Evolutionary conservation across 495 filamentous ascomycete species (phyloP), one percentile per base, ranked within the genome.

Genomic region (Aspergillus indologenus): DNA sequence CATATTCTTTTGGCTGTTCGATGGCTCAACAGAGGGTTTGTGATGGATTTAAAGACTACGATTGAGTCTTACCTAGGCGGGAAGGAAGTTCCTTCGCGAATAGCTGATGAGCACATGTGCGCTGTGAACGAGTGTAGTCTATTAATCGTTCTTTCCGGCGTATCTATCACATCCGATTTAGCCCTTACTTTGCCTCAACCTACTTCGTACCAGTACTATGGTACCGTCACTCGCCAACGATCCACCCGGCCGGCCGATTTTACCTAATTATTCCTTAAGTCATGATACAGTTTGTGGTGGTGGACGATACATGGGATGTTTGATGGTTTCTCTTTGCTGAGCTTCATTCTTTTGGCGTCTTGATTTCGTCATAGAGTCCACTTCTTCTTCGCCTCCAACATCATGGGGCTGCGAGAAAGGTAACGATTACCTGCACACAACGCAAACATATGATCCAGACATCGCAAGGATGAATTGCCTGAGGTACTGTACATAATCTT

Each of bases 251-350:
- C 23, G 34, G 34, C 5, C 22, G 9, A 34, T n/a, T 51, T 51
- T 51, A 51, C 48, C 48, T 51, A 19, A 56, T 29, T 22, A 29
- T 47, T 56, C 53, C 14, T 56, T 31, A 56, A 56, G 53, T 18
- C 53, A 47, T n/a, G 29, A 18, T 40, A 53, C 19, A 20, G 53
- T 57, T 57, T 23, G 45, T 46, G 58, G 58, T 60, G 45, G 58
- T 60, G 52, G 53, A 60, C 58, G 58, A 60, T 24, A 45, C 43
- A 56, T 56, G 43, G 18, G 47, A 50, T 50, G 47, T 24, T 15
- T 18, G 48, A 51, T 51, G 23, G 31, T 31, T 29, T 29, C 26
- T 29, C 9, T 29, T 29, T 29, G 24, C 9, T 29, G 19, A 31
- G 19, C 48, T 26, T 29, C 23, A 19, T 29, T 21, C 22, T 8